These are phyloP conservation scores for Saccharomyces hybrid DNA, from an alignment of 1,139 yeast genomes.

Conservation along the genomic window DNA sequence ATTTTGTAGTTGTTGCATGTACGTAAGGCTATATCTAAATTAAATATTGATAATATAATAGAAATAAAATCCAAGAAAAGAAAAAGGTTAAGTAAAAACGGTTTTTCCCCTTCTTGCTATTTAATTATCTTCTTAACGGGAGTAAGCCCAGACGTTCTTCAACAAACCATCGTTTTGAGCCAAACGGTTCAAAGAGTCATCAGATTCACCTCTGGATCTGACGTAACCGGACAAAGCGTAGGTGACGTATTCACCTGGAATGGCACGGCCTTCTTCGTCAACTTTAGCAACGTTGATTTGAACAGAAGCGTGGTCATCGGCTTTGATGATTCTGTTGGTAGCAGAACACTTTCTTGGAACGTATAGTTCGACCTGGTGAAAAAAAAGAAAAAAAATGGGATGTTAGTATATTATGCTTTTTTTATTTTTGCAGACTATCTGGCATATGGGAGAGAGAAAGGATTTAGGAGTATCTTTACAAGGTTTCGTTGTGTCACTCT, in stretches of 20 bases:
- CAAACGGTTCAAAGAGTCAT: conserved; percentile 98
- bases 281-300: conserved; percentile 83
- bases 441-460: neutral
- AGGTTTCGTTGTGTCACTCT: neutral
- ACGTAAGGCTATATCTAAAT: neutral
- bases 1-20: neutral
- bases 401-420: conserved; percentile 6
- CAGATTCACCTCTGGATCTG: conserved; percentile 89
- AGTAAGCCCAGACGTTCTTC: conserved; percentile 98
- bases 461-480: neutral
- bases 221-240: conserved; percentile 97
- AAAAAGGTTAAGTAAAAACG: neutral
- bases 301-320: conserved; percentile 99
- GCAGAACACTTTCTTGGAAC: conserved; percentile 99
- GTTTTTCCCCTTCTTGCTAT: neutral
- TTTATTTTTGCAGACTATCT: neutral
- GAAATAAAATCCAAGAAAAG: neutral
- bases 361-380: conserved; percentile 89
- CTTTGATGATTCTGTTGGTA: conserved; percentile 99
- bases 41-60: neutral
- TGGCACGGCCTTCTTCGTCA: conserved; percentile 93
- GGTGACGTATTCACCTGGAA: conserved; percentile 85
- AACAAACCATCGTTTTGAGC: conserved; percentile 98
- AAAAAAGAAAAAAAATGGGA: neutral
- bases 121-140: conserved; percentile 59